Evolutionary conservation across 1,284 basidiomycete genomes (phyloP), one percentile per base, ranked within the genome.

Genomic region (Sanguinoderma infundibulare): DNA sequence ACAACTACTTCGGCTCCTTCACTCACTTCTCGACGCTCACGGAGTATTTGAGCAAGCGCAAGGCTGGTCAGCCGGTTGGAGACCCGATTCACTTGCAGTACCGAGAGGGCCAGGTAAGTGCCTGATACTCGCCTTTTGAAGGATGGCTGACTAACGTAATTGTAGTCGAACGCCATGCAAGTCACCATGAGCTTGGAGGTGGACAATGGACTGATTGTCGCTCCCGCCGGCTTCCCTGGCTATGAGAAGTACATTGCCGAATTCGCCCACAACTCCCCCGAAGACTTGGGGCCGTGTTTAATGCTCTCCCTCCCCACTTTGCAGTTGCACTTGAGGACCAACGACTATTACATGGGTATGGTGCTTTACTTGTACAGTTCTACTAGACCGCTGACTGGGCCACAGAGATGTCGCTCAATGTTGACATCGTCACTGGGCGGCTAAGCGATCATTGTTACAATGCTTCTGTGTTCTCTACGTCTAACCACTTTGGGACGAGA

Each of bases 1-100:
- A 96, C 69, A 97, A 98, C 73, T 98, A 98, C 74, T 88, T 97
- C 59, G 96, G 96, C 20, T 83, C 85, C 4, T 98, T 96, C 74
- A 97, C 95, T 1, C 92, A 96, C 68, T 98, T 95, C 70, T 89
- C 89, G 7, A 96, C 94, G 0, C 81, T 94, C 53, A 84, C 84
- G 32, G 96, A 98, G 77, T 96, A 93, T 72, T 78, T 95, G 55
- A 85, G 89, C 57, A 90, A 88, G 72, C 83, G 85, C 30, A 82
- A 79, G 55, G 80, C 78, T 60, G 83, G 83, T 5, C 75, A 82
- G 5, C 81, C 85, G 24, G 79, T 87, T 5, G 95, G 95, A 5
- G 95, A 98, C 74, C 93, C 93, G 1, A 81, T 96, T 2, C 78
- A 85, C 46, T 78, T 86, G 61, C 95, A 94, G 69, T 94, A 94